Conservation (phyloP, 208 protist genomes). For the Balamuthia mandrillaris region DNA sequence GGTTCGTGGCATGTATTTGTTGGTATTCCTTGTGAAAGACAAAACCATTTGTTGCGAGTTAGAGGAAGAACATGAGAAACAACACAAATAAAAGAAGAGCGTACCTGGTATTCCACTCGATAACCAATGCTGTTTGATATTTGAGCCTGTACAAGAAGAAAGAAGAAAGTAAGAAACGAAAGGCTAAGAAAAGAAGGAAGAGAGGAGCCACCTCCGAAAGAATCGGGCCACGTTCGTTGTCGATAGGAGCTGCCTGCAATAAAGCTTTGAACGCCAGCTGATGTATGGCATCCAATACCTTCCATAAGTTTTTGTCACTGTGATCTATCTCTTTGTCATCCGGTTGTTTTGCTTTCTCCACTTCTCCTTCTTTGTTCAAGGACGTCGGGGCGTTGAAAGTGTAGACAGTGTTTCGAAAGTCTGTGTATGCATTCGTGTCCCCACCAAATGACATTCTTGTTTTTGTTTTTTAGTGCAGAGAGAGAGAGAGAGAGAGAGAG, state of each 20-base stretch:
- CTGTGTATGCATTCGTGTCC: constrained; percentile 27
- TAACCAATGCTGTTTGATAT: constrained; percentile 25
- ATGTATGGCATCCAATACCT: constrained; percentile 2
- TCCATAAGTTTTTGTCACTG: neutral
- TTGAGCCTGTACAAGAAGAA: neutral
- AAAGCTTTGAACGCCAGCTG: constrained; percentile 19
- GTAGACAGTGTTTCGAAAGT: constrained; percentile 34
- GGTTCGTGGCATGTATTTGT: constrained; percentile 17
- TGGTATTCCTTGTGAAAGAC: too few relatives aligned
- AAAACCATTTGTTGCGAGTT: too few relatives aligned
- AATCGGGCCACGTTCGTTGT: constrained; percentile 24
- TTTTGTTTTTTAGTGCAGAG: too few relatives aligned
- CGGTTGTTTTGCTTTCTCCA: neutral
- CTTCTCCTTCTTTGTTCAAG: neutral
- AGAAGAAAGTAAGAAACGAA: neutral
- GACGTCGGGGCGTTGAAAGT: constrained; percentile 20
- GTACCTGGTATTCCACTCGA: constrained; percentile 25
- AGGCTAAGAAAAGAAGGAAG: neutral
- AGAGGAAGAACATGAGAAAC: too few relatives aligned
- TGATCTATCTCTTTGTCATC: neutral
- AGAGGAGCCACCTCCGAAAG: neutral
- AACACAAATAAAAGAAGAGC: too few relatives aligned
- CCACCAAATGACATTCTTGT: constrained; percentile 33
- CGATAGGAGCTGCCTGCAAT: neutral
- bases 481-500: too few relatives aligned